Evolutionary conservation across 495 filamentous ascomycete genomes (phyloP).

Genomic region (Aspergillus egyptiacus): DNA sequence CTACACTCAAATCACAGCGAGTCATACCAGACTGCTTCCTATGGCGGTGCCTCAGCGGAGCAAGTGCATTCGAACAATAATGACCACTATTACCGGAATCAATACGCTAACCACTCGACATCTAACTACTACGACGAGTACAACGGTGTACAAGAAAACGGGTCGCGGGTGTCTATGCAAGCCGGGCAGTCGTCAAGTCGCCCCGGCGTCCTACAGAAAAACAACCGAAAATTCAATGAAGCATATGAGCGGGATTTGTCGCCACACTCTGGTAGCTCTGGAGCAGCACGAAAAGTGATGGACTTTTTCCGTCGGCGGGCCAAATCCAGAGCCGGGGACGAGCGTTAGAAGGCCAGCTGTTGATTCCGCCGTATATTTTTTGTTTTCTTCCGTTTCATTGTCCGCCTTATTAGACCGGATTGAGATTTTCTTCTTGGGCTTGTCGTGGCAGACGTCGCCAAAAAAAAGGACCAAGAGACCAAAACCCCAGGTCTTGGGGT

Average conservation of each 20-base stretch:
- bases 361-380: slow-evolving; percentile 5
- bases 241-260: slow-evolving; percentile 67
- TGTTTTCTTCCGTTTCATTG: slow-evolving; percentile 3
- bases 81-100: slow-evolving; percentile 34
- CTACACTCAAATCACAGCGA: slow-evolving; percentile 31
- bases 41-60: slow-evolving; percentile 29
- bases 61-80: slow-evolving; percentile 31
- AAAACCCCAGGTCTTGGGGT: slow-evolving; percentile 10
- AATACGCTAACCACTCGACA: slow-evolving; percentile 35
- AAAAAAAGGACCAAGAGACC: slow-evolving; percentile 11
- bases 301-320: slow-evolving; percentile 91
- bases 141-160: slow-evolving; percentile 31
- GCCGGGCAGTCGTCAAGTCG: slow-evolving; percentile 40
- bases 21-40: slow-evolving; percentile 26
- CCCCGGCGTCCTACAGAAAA: slow-evolving; percentile 67
- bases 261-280: slow-evolving; percentile 72
- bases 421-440: slow-evolving; percentile 5
- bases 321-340: slow-evolving; percentile 63
- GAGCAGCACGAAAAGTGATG: slow-evolving; percentile 89
- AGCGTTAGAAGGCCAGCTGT: slow-evolving; percentile 26
- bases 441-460: slow-evolving; percentile 6
- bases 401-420: slow-evolving; percentile 2
- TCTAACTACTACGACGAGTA: slow-evolving; percentile 45
- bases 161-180: slow-evolving; percentile 40
- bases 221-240: slow-evolving; percentile 76